Evolutionary conservation across 176 grass and related monocot species (phyloP).

Genomic region (Tillandsia leiboldiana): DNA sequence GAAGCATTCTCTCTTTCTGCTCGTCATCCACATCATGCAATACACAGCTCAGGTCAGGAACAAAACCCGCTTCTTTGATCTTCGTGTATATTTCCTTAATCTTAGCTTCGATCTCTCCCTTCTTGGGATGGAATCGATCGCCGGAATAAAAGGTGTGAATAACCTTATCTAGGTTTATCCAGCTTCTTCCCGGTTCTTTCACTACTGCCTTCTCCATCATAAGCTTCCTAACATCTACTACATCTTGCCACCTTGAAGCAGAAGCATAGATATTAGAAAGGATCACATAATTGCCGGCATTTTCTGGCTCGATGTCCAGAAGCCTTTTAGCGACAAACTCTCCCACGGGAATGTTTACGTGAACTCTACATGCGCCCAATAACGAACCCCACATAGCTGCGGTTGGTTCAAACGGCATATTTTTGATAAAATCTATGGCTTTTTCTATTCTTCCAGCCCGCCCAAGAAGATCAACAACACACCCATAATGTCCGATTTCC

Average conservation of each 20-base stretch:
- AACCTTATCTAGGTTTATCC: conserved; percentile 59
- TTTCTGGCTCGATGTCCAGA: conserved; percentile 54
- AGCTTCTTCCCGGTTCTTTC: conserved; percentile 63
- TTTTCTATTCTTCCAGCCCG: conserved; percentile 48
- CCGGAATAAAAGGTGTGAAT: conserved; percentile 49
- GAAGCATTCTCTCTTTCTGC: conserved; percentile 62
- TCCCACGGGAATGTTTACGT: conserved; percentile 40
- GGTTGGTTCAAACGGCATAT: conserved; percentile 61
- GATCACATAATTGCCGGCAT: conserved; percentile 79
- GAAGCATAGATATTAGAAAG: conserved; percentile 85
- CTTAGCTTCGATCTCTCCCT: conserved; percentile 47
- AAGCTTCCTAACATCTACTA: conserved; percentile 43
- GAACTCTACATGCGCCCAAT: conserved; percentile 62
- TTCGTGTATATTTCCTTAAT: conserved; percentile 37
- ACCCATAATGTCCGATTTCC: conserved; percentile 49
- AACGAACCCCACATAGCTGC: conserved; percentile 59
- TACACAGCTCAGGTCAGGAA: conserved; percentile 58
- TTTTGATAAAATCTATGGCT: conserved; percentile 38
- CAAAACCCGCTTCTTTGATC: conserved; percentile 68
- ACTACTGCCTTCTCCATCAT: conserved; percentile 53
- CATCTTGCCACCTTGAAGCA: conserved; percentile 62
- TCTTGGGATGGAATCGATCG: conserved; percentile 47
- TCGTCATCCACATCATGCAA: conserved; percentile 84
- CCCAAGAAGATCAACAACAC: conserved; percentile 72
- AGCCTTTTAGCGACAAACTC: conserved; percentile 54